Evolutionary conservation across 208 protist species (phyloP).

Genomic region (Trypanosoma caninum): DNA sequence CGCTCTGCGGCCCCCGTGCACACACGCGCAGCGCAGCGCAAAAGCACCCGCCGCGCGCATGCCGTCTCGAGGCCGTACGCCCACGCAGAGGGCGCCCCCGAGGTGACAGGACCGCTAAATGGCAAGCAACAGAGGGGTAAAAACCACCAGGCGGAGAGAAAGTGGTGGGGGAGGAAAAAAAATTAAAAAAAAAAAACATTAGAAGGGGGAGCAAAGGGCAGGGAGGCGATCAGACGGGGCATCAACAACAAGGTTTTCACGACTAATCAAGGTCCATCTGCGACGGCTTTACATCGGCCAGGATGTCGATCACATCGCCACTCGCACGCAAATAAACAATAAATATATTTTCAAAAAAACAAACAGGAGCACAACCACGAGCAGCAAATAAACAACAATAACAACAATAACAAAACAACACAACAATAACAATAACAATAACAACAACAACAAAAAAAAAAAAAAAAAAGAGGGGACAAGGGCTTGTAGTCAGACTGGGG

Average conservation of each 20-base stretch:
- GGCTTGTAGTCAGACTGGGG: constrained; percentile 19
- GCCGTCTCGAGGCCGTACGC: constrained; percentile 24
- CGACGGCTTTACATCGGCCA: constrained; percentile 42
- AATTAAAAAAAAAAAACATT: no score
- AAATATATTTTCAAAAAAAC: no score
- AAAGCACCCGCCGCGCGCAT: neutral
- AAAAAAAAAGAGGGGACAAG: neutral
- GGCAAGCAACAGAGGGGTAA: no score
- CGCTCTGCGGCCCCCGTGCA: constrained; percentile 18
- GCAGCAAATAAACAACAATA: no score
- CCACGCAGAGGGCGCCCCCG: constrained; percentile 29
- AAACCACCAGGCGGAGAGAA: neutral
- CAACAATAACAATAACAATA: no score
- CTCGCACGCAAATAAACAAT: neutral
- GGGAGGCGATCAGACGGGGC: constrained; percentile 29
- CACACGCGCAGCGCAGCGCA: constrained; percentile 1
- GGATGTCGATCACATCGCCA: constrained; percentile 23
- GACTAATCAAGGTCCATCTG: constrained; percentile 31
- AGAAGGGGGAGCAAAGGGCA: neutral
- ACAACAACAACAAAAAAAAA: neutral
- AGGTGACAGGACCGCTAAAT: constrained; percentile 22
- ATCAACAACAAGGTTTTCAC: constrained; percentile 27
- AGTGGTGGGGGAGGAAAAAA: no score
- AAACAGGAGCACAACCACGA: no score
- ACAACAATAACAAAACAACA: no score